Conservation (phyloP, 768 basidiomycete genomes). For the Postia placenta region DNA sequence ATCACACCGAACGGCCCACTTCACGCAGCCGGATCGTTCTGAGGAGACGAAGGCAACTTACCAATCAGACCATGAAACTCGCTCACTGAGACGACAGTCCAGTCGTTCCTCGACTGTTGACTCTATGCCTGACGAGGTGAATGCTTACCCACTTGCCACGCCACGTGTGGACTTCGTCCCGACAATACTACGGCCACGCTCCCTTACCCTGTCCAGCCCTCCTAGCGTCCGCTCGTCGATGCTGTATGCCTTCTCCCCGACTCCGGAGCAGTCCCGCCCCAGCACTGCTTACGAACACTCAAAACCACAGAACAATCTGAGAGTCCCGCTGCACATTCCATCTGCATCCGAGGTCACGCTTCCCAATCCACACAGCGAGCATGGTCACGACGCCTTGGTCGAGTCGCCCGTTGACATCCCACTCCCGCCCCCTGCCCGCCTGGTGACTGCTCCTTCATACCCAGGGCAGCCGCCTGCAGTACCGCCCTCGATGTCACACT, state of each 20-base stretch:
- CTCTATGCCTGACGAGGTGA: too few relatives aligned
- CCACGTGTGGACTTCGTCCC: neutral
- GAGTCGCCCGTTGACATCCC: neutral
- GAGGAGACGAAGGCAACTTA: neutral
- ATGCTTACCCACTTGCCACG: too few relatives aligned
- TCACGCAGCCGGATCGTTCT: neutral
- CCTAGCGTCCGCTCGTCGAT: slow-evolving; percentile 2
- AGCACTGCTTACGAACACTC: neutral
- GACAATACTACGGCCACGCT: neutral
- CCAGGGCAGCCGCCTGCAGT: neutral
- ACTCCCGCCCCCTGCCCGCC: neutral
- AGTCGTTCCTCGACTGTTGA: too few relatives aligned
- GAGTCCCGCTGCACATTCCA: neutral
- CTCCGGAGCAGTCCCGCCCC: neutral
- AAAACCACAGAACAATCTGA: neutral
- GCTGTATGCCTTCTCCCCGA: slow-evolving; percentile 3
- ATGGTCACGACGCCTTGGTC: neutral
- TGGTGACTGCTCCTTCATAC: neutral
- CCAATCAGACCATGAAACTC: neutral
- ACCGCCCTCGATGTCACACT: neutral
- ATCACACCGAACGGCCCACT: neutral
- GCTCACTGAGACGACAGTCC: neutral
- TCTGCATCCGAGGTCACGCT: neutral
- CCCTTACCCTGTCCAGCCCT: slow-evolving; percentile 1
- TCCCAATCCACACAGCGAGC: slow-evolving; percentile 5